These are phyloP conservation scores for Gynandropsis gynandra DNA, from an alignment of 345 rosid genomes.

Conservation along the genomic window DNA sequence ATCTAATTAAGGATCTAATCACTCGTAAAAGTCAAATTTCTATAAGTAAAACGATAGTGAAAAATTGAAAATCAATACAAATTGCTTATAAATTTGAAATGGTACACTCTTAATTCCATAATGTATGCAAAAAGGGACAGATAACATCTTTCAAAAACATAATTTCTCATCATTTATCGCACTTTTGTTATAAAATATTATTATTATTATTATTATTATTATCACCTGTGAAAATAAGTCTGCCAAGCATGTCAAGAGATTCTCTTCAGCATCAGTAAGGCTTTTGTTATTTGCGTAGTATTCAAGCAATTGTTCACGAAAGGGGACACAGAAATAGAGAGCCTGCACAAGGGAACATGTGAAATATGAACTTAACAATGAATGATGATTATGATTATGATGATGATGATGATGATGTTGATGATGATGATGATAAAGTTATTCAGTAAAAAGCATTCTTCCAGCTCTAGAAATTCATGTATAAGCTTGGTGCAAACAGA, in stretches of 20 bases:
- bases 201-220: not conserved
- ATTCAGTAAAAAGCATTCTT: slow-evolving; percentile 1
- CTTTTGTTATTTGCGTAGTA: slow-evolving; percentile 71
- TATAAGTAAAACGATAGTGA: too few species aligned
- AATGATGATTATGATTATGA: not conserved
- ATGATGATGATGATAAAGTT: not conserved
- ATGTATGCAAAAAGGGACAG: too few species aligned
- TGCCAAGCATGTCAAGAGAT: slow-evolving; percentile 92
- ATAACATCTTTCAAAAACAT: too few species aligned
- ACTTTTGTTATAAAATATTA: too few species aligned
- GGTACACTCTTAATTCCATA: too few species aligned
- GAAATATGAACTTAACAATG: not conserved
- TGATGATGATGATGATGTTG: not conserved
- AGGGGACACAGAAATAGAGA: slow-evolving; percentile 93
- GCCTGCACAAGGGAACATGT: slow-evolving; percentile 49
- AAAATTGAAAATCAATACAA: slow-evolving; percentile 12
- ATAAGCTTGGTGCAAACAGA: not conserved
- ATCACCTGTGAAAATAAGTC: slow-evolving; percentile 90
- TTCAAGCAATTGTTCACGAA: slow-evolving; percentile 98
- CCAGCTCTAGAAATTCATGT: not conserved
- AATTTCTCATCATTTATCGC: too few species aligned
- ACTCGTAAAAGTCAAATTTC: too few species aligned
- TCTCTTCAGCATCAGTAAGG: slow-evolving; percentile 77
- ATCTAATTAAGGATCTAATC: slow-evolving; percentile 15
- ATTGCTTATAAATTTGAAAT: not conserved